Evolutionary conservation across 345 rosid genomes (phyloP), one percentile per base, ranked within the genome.

Genomic region (Anastatica hierochuntica): DNA sequence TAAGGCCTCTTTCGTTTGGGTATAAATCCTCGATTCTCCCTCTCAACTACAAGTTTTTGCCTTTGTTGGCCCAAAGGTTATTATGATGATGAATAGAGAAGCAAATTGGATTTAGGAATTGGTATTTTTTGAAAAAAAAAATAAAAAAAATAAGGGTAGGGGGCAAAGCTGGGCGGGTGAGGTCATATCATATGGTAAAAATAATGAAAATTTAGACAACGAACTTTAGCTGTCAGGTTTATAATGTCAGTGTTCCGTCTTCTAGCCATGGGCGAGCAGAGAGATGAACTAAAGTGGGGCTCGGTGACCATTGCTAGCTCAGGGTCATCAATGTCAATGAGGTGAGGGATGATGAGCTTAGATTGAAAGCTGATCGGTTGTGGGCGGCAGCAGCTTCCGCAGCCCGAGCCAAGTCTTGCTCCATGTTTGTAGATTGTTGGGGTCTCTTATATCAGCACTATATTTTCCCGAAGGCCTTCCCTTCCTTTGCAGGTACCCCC

Each of bases 401-500:
- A 1, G 69, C 59, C 1, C 72, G 0, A 75, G 76, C 76, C 79
- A 75, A 10, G 39, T 30, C 45, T 76, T 68, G 4, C 63, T 1
- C 80, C 74, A 1, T 64, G 62, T 41, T 58, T 72, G n/a, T n/a
- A n/a, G n/a, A n/a, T n/a, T n/a, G 38, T 68, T 72, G 9, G 67
- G 76, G 35, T 56, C 74, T 30, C 71, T 54, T 10, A 74, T 60
- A 65, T 67, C 73, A 0, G 76, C 76, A 31, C 65, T 73, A 2
- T 63, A 71, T 42, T 63, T 67, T 9, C 79, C 76, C 79, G 76
- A 74, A 0, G 75, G 76, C 33, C 68, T 14, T 34, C 77, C 58
- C 61, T 67, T 6, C 68, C 67, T 15, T 14, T 53, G 23, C 20
- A 41, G 49, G 21, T 44, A 13, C 13, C 29, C 6, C 10, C 38